Evolutionary conservation across 2,329 filamentous ascomycete species (phyloP), one percentile per base, ranked within the genome.

Genomic region (Fusarium burgessii): DNA sequence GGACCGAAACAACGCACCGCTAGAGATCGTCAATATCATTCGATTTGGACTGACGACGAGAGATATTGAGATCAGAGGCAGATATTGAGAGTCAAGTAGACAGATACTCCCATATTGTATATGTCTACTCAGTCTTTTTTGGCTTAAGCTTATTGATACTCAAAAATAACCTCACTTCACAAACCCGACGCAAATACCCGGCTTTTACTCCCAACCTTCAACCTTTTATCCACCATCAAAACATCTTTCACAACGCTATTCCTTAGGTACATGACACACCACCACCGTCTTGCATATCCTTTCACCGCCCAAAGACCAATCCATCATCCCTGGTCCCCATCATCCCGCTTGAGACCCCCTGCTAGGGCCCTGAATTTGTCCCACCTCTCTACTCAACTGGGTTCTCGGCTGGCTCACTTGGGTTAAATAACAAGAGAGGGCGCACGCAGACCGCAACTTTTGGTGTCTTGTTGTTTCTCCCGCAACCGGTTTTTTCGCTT

Each of bases 401-500:
- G 32, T 32, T 17, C 42, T 27, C 14, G 20, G 7, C 41, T 43
- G 10, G 40, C 41, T 61, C 47, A 54, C 63, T 66, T 43, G 62
- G 55, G 27, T 40, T 60, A 61, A 62, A 66, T 68, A 68, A 65
- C 50, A 61, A 68, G 54, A 68, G 41, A 62, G 46, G 27, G 15
- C 38, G 52, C 62, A 58, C 72, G 74, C 75, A 77, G 75, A 77
- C 75, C 75, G 75, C 75, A 77, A 77, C 75, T 77, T 68, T 55
- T 52, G 45, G 27, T 18, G 25, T 38, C 32, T 45, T 43, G 25
- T 45, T 61, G 69, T 71, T 66, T 69, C 67, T 75, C 62, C 62
- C 49, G 42, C 64, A 68, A 68, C 65, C 58, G 63, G 64, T 40
- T 27, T 45, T 46, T 55, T 65, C 65, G 58, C 67, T 71, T 63